A percentile compares a stretch with the other conserved stretches of the same genome.
Conservation (phyloP, 2,329 filamentous ascomycete species). For the Ophiostoma australiae region DNA sequence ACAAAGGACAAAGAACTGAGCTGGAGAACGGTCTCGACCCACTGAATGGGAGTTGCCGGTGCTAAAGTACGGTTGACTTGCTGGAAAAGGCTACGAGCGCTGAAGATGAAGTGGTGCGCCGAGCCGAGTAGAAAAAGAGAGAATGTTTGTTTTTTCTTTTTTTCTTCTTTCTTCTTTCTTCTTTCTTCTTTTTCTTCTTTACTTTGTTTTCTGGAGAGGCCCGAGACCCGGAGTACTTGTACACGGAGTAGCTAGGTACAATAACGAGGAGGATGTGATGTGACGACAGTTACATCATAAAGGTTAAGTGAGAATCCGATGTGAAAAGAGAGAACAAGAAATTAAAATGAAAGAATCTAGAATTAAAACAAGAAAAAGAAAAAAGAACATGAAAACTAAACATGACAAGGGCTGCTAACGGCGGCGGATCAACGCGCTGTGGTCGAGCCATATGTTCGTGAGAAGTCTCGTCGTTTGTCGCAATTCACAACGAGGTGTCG, state of each 20-base stretch:
- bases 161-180: too few relatives aligned
- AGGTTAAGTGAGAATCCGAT: neutral
- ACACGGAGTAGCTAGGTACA: neutral
- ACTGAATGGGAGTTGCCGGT: conserved; percentile 3
- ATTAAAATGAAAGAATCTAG: neutral
- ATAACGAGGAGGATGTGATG: neutral
- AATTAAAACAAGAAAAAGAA: neutral
- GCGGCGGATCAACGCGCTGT: neutral
- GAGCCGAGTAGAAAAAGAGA: neutral
- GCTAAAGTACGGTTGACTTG: neutral
- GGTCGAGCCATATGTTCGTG: conserved; percentile 4
- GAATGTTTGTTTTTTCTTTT: neutral
- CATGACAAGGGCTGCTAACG: neutral
- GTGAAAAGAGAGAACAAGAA: neutral
- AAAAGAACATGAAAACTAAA: neutral
- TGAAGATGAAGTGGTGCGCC: neutral
- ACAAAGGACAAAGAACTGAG: neutral
- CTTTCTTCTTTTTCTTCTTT: neutral
- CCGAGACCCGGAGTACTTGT: neutral
- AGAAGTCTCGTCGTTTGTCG: neutral
- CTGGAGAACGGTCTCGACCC: conserved; percentile 1
- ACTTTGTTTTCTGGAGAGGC: neutral
- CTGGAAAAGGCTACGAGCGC: neutral
- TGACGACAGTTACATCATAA: neutral
- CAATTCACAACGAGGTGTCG: neutral